Evolutionary conservation across 176 grass and related monocot genomes (phyloP).

Genomic region (Leersia perrieri): DNA sequence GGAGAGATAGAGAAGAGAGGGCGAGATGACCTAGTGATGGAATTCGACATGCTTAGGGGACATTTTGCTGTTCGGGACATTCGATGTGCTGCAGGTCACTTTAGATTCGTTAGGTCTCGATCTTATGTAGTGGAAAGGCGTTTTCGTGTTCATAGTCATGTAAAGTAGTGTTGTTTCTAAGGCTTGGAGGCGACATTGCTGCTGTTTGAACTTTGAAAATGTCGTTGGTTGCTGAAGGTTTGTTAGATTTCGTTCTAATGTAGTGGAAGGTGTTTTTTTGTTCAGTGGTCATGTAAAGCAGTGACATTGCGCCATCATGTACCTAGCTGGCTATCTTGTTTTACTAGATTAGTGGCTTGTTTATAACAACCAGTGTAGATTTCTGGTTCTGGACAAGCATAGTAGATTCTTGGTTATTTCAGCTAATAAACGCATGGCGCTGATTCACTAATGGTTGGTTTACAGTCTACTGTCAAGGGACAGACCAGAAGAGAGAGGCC

Average conservation of each 20-base stretch:
- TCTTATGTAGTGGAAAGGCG: background rate
- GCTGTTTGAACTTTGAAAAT: background rate
- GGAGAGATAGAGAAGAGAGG: background rate
- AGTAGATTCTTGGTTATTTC: background rate
- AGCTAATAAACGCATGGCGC: background rate
- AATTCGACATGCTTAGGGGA: background rate
- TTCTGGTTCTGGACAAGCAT: no score
- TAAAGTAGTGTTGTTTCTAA: no score
- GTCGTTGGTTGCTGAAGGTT: background rate
- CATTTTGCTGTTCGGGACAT: background rate
- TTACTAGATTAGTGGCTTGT: background rate
- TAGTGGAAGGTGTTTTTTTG: background rate
- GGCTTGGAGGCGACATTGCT: background rate
- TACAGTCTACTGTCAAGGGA: constrained; percentile 51
- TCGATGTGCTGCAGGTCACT: background rate
- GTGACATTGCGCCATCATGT: background rate
- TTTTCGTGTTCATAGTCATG: background rate
- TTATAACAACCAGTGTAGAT: background rate
- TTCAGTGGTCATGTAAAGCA: background rate
- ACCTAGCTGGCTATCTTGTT: background rate
- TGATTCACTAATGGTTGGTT: background rate
- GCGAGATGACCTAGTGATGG: background rate
- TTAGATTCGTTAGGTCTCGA: background rate
- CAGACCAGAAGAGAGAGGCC: constrained; percentile 60
- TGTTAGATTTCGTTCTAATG: background rate